Evolutionary conservation across 495 filamentous ascomycete genomes (phyloP).

Genomic region (Xanthoparmelia taractica): DNA sequence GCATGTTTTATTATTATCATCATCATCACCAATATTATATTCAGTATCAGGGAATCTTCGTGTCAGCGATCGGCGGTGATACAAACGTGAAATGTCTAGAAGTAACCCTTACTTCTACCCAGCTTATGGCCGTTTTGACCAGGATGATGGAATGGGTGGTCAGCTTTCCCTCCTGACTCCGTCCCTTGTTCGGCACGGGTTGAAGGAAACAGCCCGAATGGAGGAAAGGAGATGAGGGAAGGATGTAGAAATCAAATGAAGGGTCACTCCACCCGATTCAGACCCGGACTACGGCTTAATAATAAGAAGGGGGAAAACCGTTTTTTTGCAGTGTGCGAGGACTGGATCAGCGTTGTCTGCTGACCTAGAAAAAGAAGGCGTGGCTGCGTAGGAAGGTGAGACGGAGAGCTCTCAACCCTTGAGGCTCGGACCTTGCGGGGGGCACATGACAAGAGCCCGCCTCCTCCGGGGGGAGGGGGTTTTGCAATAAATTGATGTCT

Average conservation of each 20-base stretch:
- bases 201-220: background rate
- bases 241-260: background rate
- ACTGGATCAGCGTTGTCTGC: background rate
- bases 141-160: background rate
- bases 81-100: background rate
- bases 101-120: too few species aligned
- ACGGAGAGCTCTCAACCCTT: background rate
- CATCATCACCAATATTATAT: background rate
- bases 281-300: background rate
- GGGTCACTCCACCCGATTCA: background rate
- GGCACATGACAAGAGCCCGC: background rate
- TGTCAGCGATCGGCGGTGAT: background rate
- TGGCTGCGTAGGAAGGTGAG: background rate
- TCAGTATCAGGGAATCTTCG: background rate
- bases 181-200: background rate
- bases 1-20: background rate
- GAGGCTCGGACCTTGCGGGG: constrained; percentile 3
- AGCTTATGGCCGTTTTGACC: background rate
- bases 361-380: background rate
- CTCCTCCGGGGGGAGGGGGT: background rate
- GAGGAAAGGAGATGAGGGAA: background rate
- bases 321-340: background rate
- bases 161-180: background rate
- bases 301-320: background rate
- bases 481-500: too few species aligned